These are phyloP conservation scores for Hericium rajendrae DNA, from an alignment of 768 basidiomycete species.

Conservation along the genomic window DNA sequence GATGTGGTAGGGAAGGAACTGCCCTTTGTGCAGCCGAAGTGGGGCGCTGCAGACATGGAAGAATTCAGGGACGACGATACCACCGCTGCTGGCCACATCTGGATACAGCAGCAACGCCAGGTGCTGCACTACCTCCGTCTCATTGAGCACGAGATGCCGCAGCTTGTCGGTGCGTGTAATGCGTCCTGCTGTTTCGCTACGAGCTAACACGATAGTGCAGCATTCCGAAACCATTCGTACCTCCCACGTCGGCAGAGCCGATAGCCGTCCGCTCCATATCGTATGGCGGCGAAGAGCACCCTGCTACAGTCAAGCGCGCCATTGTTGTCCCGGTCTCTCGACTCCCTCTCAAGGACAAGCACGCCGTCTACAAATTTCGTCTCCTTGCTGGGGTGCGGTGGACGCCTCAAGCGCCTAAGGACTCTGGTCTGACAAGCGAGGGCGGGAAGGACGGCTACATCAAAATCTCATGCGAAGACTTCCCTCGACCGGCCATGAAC, in stretches of 20 bases:
- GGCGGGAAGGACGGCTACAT: conserved; percentile 67
- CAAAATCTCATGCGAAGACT: conserved; percentile 87
- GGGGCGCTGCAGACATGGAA: conserved; percentile 21
- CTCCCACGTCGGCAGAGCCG: conserved; percentile 48
- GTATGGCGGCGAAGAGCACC: conserved; percentile 72
- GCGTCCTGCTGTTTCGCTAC: conserved; percentile 7
- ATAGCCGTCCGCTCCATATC: conserved; percentile 66
- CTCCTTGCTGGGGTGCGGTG: conserved; percentile 85
- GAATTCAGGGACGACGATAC: conserved; percentile 51
- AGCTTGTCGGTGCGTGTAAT: conserved; percentile 58
- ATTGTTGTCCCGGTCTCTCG: conserved; percentile 67
- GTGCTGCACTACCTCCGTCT: conserved; percentile 70
- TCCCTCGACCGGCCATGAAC: conserved; percentile 76
- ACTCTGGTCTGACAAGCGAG: conserved; percentile 49
- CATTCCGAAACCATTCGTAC: conserved; percentile 74
- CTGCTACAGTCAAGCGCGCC: conserved; percentile 57
- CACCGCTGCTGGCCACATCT: conserved; percentile 59
- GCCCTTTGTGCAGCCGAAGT: background rate
- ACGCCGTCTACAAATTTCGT: conserved; percentile 75
- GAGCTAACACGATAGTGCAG: conserved; percentile 28
- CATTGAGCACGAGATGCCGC: conserved; percentile 83
- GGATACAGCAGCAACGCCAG: conserved; percentile 66
- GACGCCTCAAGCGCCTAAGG: conserved; percentile 63
- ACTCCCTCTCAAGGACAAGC: conserved; percentile 54
- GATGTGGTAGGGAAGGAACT: conserved; percentile 5